Evolutionary conservation across 2,329 filamentous ascomycete genomes (phyloP).

Genomic region (Fusarium coffeatum): DNA sequence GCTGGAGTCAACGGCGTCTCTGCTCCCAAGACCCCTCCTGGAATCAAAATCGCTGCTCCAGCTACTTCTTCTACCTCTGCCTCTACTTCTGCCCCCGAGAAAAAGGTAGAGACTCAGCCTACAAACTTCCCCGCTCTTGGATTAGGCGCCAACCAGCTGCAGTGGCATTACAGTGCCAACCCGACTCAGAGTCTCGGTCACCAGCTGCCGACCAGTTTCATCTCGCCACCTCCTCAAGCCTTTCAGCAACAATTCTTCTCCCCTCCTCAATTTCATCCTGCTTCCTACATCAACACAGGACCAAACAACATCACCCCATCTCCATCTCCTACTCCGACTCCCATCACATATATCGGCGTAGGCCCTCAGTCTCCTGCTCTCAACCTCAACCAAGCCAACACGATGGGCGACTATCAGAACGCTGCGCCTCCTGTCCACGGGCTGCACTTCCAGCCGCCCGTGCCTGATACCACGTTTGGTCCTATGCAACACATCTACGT

Average conservation of each 20-base stretch:
- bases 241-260: slow-evolving; percentile 23
- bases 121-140: slow-evolving; percentile 48
- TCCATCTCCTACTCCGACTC: not conserved
- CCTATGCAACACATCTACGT: slow-evolving; percentile 66
- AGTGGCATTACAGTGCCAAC: slow-evolving; percentile 52
- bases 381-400: slow-evolving; percentile 22
- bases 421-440: slow-evolving; percentile 56
- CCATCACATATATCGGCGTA: slow-evolving; percentile 47
- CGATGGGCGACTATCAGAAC: slow-evolving; percentile 57
- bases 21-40: slow-evolving; percentile 23
- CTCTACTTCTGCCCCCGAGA: slow-evolving; percentile 17
- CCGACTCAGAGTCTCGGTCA: slow-evolving; percentile 50
- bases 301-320: slow-evolving; percentile 8
- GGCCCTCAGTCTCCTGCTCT: slow-evolving; percentile 46
- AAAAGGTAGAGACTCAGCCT: slow-evolving; percentile 26
- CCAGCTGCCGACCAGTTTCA: slow-evolving; percentile 40
- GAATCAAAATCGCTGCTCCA: not conserved
- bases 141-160: slow-evolving; percentile 41
- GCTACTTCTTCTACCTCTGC: not conserved
- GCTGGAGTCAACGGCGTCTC: slow-evolving; percentile 19
- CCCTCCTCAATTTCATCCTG: slow-evolving; percentile 26
- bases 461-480: slow-evolving; percentile 68
- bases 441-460: slow-evolving; percentile 68
- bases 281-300: slow-evolving; percentile 24
- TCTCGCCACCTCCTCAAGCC: slow-evolving; percentile 29